Evolutionary conservation across 2,329 filamentous ascomycete species (phyloP), one percentile per base, ranked within the genome.

Genomic region (Rhynchosporium agropyri): DNA sequence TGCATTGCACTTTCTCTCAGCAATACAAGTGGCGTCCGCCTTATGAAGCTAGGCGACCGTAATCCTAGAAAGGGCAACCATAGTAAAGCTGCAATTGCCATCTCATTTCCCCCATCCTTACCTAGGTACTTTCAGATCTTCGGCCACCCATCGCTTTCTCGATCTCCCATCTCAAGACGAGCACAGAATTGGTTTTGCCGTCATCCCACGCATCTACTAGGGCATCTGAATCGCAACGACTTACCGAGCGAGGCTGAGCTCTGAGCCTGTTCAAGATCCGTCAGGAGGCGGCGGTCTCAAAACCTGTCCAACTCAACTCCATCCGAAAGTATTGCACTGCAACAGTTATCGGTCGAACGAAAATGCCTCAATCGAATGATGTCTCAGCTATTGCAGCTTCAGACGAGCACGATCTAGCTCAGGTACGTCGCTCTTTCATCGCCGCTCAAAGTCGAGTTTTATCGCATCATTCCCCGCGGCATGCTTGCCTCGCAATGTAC

Each of bases 401-500:
- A 20, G 63, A 67, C 15, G 61, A 59, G 20, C 49, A 62, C 12
- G 68, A 69, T 57, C 55, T 67, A 53, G 65, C 66, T 13, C 66
- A 69, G 65, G 68, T 68, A 65, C 43, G 68, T 63, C 45, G 26
- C 33, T 67, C 42, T 66, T 62, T 46, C 29, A 20, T 62, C 31
- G 33, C 43, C 6, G 10, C 26, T 15, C 13, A 4, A 4, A 45
- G 3, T 6, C 4, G 12, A n/a, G n/a, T n/a, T 2, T 45, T n/a
- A n/a, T 42, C n/a, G 13, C 15, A 4, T 43, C 12, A 12, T 9
- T 43, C 4, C 7, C 9, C 9, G 33, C 33, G 33, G 9, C 33
- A 36, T 36, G 33, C 33, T 36, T 36, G 33, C 9, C 33, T 10
- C 5, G 33, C 33, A 6, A 36, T 36, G 9, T 10, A 10, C 33